Evolutionary conservation across 306 rosid species (phyloP), one percentile per base, ranked within the genome.

Genomic region (Prunus kanzakura): DNA sequence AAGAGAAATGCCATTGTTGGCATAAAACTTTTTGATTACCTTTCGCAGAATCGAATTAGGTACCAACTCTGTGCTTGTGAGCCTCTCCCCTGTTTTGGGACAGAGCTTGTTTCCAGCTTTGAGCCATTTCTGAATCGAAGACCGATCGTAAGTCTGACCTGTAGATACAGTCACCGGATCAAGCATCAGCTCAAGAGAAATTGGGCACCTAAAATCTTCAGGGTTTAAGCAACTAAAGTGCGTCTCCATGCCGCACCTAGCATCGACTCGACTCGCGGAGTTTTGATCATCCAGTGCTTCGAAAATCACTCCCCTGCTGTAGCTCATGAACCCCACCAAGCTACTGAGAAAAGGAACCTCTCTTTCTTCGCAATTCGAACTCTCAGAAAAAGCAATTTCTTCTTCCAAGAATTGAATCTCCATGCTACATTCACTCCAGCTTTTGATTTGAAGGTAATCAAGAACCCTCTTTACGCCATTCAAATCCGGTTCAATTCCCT

Each of bases 111-210:
- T 90, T 13, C 98, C 97, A 8, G 89, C 88, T 61, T 80, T 74
- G 6, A 94, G 84, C 98, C 98, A 94, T 88, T 85, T 90, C 7
- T 85, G 64, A 80, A 94, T 94, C 16, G 96, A 90, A 55, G 69
- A 54, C 14, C 97, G 87, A 62, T 94, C 97, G n/a, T 90, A 94
- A 41, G 98, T 94, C 58, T 94, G 98, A 4, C 98, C 98, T 0
- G 98, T 94, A 7, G 95, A 86, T 2, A 94, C 83, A 2, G 96
- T 94, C 3, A 94, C 98, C 6, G 98, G 98, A 27, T 94, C 97
- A 3, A 80, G 83, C 97, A 94, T 91, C 20, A 87, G 38, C 65
- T 91, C 97, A 0, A 94, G 89, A 0, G 98, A 90, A 75, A 94
- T 91, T 4, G 98, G 97, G 68, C 98, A 91, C 6, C 90, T 87